A percentile compares a stretch with the other conserved stretches of the same genome.
These are phyloP conservation scores for Lasiosphaeria ovina DNA, from an alignment of 495 filamentous ascomycete species.

Conservation along the genomic window DNA sequence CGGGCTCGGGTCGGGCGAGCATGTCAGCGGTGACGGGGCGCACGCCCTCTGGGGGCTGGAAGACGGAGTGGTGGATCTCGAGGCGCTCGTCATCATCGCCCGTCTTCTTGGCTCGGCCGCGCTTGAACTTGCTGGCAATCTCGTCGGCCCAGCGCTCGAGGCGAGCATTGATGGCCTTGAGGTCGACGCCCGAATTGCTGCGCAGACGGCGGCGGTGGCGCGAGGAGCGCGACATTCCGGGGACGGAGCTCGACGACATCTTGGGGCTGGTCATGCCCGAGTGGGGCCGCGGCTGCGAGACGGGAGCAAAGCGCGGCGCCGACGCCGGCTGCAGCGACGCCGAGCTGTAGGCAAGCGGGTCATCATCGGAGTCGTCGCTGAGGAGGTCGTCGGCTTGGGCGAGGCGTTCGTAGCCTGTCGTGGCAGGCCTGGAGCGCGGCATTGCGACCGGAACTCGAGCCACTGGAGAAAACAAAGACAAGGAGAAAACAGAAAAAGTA, in stretches of 20 bases:
- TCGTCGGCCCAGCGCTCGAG: conserved; percentile 97
- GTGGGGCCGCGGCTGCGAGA: conserved; percentile 58
- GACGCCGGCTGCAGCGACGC: conserved; percentile 59
- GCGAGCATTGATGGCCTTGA: conserved; percentile 97
- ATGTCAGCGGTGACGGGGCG: conserved; percentile 73
- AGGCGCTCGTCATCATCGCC: conserved; percentile 74
- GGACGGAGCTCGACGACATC: conserved; percentile 4
- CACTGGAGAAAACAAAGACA: not conserved
- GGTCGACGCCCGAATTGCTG: conserved; percentile 89
- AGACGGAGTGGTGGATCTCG: conserved; percentile 97
- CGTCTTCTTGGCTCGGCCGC: conserved; percentile 67
- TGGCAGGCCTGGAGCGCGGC: conserved; percentile 60
- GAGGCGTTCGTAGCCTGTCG: conserved; percentile 87
- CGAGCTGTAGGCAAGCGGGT: conserved; percentile 55
- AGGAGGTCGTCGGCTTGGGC: conserved; percentile 80
- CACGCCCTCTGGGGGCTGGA: conserved; percentile 83
- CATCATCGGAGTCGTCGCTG: conserved; percentile 71
- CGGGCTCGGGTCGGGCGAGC: conserved; percentile 54
- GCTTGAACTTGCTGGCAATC: conserved; percentile 96
- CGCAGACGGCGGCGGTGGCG: conserved; percentile 58
- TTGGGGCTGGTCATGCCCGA: conserved; percentile 59
- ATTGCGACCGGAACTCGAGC: conserved; percentile 18
- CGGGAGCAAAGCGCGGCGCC: conserved; percentile 67
- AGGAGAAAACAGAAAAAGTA: not conserved
- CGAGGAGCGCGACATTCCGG: conserved; percentile 8